Conservation (phyloP, 2,329 filamentous ascomycete genomes). For the Orbilia oligospora region DNA sequence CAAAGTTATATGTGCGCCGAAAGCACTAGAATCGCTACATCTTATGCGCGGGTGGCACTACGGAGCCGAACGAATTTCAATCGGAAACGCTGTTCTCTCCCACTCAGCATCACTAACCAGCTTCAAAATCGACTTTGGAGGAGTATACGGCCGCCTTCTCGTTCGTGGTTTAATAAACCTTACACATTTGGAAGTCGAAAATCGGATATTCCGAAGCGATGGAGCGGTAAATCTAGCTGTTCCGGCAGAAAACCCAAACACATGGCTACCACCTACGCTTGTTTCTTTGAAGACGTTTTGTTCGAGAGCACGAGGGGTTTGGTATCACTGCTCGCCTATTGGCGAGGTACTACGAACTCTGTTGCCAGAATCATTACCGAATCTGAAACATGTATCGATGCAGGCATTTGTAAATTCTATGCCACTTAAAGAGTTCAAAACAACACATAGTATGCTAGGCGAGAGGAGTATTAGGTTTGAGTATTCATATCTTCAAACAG, state of each 20-base stretch:
- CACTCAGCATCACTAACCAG: conserved; percentile 13
- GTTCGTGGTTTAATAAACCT: conserved; percentile 39
- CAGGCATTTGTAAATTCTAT: conserved; percentile 37
- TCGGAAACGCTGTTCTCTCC: conserved; percentile 47
- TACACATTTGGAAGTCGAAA: conserved; percentile 40
- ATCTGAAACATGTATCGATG: conserved; percentile 33
- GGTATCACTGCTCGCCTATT: conserved; percentile 30
- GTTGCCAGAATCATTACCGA: conserved; percentile 24
- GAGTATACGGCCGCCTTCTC: conserved; percentile 29
- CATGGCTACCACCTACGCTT: conserved; percentile 42
- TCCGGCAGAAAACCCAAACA: conserved; percentile 27
- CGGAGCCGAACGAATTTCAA: conserved; percentile 21
- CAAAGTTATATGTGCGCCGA: conserved; percentile 36
- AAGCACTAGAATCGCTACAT: conserved; percentile 21
- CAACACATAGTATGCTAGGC: background rate
- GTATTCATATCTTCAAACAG: conserved; percentile 41
- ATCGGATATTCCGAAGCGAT: conserved; percentile 27
- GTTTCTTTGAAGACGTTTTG: conserved; percentile 30
- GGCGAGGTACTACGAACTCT: conserved; percentile 33
- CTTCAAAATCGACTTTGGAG: conserved; percentile 40
- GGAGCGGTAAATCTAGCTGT: background rate
- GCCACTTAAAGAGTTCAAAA: conserved; percentile 1
- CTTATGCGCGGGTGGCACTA: conserved; percentile 23
- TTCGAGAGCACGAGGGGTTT: background rate
- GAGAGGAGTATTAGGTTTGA: conserved; percentile 19